Evolutionary conservation across 2,329 filamentous ascomycete species (phyloP).

Genomic region (Ascochyta rabiei): DNA sequence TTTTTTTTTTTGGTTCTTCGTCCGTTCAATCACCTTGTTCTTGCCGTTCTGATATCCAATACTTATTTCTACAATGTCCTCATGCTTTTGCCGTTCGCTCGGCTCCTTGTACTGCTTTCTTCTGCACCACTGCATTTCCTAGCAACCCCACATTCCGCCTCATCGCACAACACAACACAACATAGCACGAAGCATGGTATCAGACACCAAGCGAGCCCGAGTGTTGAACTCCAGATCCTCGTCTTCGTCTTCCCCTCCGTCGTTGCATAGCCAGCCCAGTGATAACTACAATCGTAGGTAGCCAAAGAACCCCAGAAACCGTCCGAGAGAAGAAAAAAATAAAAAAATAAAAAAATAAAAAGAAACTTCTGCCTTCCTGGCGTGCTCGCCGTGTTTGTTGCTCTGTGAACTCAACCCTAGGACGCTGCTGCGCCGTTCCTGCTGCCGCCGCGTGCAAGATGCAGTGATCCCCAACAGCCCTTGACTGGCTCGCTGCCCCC

Average conservation of each 20-base stretch:
- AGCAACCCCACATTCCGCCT: background rate
- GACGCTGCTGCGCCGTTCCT: too few relatives aligned
- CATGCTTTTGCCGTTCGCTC: background rate
- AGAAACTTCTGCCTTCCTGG: too few relatives aligned
- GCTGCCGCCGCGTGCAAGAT: too few relatives aligned
- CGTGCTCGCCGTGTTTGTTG: too few relatives aligned
- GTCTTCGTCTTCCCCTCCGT: background rate
- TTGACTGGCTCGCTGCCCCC: too few relatives aligned
- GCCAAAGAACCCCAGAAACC: conserved; percentile 4
- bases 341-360: too few relatives aligned
- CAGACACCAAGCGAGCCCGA: too few relatives aligned
- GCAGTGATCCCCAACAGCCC: too few relatives aligned
- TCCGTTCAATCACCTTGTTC: background rate
- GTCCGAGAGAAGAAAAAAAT: too few relatives aligned
- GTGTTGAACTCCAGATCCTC: too few relatives aligned
- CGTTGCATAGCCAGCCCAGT: background rate
- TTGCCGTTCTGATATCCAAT: conserved; percentile 13
- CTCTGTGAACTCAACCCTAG: too few relatives aligned
- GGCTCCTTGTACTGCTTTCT: background rate
- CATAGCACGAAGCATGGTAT: too few relatives aligned
- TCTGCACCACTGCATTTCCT: background rate
- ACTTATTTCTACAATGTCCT: background rate
- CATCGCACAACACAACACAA: background rate
- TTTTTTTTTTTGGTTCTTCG: background rate
- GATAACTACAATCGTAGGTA: background rate